Percentiles rank a stretch among this genome's conserved stretches.
Conservation (phyloP, 768 basidiomycete genomes). For the Termitomyces sp. region DNA sequence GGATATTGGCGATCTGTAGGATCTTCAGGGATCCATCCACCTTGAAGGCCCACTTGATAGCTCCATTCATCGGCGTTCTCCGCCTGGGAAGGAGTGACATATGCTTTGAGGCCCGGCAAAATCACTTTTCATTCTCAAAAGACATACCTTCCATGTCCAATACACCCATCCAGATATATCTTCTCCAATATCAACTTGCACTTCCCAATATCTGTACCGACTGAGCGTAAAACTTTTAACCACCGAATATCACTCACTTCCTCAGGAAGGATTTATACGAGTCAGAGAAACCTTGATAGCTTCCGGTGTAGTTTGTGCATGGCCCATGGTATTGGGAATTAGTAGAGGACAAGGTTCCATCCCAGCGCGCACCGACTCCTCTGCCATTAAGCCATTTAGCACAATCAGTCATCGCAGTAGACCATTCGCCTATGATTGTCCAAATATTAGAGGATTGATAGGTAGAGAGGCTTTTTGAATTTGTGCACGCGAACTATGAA, state of each 20-base stretch:
- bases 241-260: slow-evolving; percentile 35
- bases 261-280: slow-evolving; percentile 61
- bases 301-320: slow-evolving; percentile 61
- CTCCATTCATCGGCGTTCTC: slow-evolving; percentile 76
- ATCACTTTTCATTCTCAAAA: background rate
- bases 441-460: slow-evolving; percentile 56
- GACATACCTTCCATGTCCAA: slow-evolving; percentile 73
- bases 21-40: slow-evolving; percentile 74
- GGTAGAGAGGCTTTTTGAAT: slow-evolving; percentile 35
- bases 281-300: slow-evolving; percentile 48
- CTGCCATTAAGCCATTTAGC: slow-evolving; percentile 78
- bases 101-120: background rate
- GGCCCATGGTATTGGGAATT: slow-evolving; percentile 48
- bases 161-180: slow-evolving; percentile 66
- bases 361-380: slow-evolving; percentile 66
- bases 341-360: slow-evolving; percentile 44
- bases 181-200: slow-evolving; percentile 73
- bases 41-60: slow-evolving; percentile 66
- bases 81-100: slow-evolving; percentile 26
- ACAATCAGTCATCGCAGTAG: slow-evolving; percentile 69
- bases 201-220: slow-evolving; percentile 64
- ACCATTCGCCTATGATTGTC: slow-evolving; percentile 82
- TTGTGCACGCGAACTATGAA: slow-evolving; percentile 48
- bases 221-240: background rate
- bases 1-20: slow-evolving; percentile 64